phyloP scores from a whole-genome alignment of 2,329 filamentous ascomycete genomes.

The Boeremia exigua region DNA sequence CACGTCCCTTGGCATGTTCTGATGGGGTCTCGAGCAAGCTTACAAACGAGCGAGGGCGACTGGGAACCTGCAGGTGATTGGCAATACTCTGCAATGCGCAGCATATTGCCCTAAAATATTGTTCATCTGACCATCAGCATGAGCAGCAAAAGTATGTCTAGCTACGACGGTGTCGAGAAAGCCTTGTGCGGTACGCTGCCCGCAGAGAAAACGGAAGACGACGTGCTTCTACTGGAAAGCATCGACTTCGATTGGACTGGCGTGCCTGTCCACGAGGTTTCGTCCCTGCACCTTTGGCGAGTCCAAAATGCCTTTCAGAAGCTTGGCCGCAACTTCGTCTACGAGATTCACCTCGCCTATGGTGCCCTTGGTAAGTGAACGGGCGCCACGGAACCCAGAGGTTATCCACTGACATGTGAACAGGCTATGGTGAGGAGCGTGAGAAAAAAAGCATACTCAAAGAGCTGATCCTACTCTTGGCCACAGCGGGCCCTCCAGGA shows the following conservation, averaged over 20 bases:
- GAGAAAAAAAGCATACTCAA: too few species aligned
- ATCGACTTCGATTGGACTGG: not conserved
- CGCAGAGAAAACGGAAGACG: not conserved
- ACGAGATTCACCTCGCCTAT: not conserved
- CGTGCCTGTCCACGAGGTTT: too few species aligned
- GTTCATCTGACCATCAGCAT: too few species aligned
- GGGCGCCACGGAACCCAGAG: not conserved
- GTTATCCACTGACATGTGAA: not conserved
- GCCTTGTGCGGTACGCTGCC: not conserved
- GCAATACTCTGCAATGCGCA: not conserved
- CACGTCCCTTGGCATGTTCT: not conserved
- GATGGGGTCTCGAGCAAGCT: not conserved
- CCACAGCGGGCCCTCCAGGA: not conserved
- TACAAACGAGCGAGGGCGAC: not conserved
- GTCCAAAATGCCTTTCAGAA: not conserved
- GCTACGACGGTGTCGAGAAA: not conserved
- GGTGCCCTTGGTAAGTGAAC: not conserved
- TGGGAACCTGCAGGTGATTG: not conserved
- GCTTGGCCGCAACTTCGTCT: not conserved
- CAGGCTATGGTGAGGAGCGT: too few species aligned
- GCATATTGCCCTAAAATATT: not conserved
- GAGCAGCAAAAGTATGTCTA: too few species aligned
- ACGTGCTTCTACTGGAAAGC: not conserved
- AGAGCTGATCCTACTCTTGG: too few species aligned
- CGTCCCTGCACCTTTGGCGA: not conserved